These are phyloP conservation scores for Suhomyces emberorum DNA, from an alignment of 805 yeast species.

Conservation along the genomic window DNA sequence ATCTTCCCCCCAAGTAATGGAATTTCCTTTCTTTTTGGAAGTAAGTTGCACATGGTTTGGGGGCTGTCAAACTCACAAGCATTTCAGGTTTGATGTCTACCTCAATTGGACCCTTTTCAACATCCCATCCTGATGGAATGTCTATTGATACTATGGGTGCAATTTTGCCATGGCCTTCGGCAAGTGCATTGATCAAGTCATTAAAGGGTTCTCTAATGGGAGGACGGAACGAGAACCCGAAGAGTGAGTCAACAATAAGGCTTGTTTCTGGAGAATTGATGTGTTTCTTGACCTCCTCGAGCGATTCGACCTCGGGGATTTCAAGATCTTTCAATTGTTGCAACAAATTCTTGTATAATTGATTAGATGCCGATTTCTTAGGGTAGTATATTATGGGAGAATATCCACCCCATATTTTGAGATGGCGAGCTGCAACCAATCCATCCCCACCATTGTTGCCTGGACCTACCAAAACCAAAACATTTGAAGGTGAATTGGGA, in stretches of 20 bases:
- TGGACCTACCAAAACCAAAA: slow-evolving; percentile 83
- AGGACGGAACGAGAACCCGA: slow-evolving; percentile 92
- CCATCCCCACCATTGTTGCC: slow-evolving; percentile 99
- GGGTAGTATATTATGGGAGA: slow-evolving; percentile 80
- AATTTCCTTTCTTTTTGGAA: slow-evolving; percentile 30
- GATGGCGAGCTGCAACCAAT: slow-evolving; percentile 89
- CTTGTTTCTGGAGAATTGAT: slow-evolving; percentile 20
- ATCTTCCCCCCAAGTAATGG: slow-evolving; percentile 91
- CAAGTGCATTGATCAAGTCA: slow-evolving; percentile 27
- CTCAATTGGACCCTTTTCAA: slow-evolving; percentile 71
- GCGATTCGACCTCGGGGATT: slow-evolving; percentile 51
- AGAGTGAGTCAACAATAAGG: slow-evolving; percentile 68
- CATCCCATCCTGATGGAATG: slow-evolving; percentile 97
- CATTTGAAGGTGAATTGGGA: slow-evolving; percentile 17
- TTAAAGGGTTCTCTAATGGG: slow-evolving; percentile 81
- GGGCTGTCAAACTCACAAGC: slow-evolving; percentile 85
- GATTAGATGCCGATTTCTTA: slow-evolving; percentile 50
- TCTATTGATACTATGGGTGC: slow-evolving; percentile 79
- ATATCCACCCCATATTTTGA: slow-evolving; percentile 70
- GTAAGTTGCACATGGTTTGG: slow-evolving; percentile 75
- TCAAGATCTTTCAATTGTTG: slow-evolving; percentile 65
- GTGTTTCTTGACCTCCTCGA: slow-evolving; percentile 27
- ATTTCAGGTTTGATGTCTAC: slow-evolving; percentile 56
- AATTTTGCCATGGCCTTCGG: slow-evolving; percentile 34
- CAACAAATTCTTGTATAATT: slow-evolving; percentile 55